A percentile compares a stretch with the other conserved stretches of the same genome.
Conservation (phyloP, 768 basidiomycete genomes). For the Mycena amicta region DNA sequence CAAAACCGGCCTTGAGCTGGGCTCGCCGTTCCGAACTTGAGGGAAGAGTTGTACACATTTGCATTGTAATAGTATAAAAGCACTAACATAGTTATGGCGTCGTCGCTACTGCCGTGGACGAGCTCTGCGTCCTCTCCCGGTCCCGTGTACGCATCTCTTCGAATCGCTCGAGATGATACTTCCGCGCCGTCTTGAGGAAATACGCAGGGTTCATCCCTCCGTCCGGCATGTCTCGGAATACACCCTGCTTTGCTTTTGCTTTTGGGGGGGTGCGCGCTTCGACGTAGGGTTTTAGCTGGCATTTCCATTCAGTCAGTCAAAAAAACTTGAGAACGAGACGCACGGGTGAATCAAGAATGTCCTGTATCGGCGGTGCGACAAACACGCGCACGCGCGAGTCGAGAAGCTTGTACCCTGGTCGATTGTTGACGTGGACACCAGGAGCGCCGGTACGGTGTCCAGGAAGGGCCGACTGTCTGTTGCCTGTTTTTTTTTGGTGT, state of each 20-base stretch:
- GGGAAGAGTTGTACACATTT: not conserved
- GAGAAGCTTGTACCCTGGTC: slow-evolving; percentile 77
- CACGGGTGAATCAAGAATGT: slow-evolving; percentile 60
- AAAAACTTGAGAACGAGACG: slow-evolving; percentile 25
- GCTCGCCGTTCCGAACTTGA: slow-evolving; percentile 1
- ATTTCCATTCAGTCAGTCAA: not conserved
- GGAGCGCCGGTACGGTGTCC: slow-evolving; percentile 88
- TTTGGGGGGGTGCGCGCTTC: slow-evolving; percentile 38
- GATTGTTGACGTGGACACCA: slow-evolving; percentile 79
- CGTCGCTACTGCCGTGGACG: too few relatives aligned
- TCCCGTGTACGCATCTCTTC: not conserved
- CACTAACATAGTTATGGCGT: not conserved
- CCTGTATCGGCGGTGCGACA: slow-evolving; percentile 74
- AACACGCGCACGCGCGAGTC: slow-evolving; percentile 85
- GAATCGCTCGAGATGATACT: not conserved
- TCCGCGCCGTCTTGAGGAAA: slow-evolving; percentile 43
- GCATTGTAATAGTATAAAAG: not conserved
- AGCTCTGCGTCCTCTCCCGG: too few relatives aligned
- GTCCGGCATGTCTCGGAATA: slow-evolving; percentile 42
- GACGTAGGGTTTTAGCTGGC: slow-evolving; percentile 75
- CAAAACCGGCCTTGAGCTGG: not conserved
- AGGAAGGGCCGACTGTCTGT: slow-evolving; percentile 79
- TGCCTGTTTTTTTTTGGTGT: slow-evolving; percentile 53
- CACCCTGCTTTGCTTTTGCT: slow-evolving; percentile 33
- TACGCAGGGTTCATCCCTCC: slow-evolving; percentile 46